Conservation (phyloP, 768 basidiomycete genomes). For the Obba rivulosa region DNA sequence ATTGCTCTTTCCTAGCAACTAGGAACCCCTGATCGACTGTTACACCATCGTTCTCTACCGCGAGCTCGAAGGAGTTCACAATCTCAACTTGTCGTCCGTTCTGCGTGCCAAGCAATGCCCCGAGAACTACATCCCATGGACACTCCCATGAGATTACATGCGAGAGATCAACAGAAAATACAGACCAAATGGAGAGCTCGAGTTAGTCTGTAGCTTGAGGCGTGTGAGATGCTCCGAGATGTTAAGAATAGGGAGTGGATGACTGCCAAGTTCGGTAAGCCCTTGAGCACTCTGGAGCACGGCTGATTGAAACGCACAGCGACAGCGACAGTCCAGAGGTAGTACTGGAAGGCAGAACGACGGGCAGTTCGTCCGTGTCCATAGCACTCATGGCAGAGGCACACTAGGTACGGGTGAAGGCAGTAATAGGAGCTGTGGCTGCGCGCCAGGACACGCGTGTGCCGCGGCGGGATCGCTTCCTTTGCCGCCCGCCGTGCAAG, state of each 20-base stretch:
- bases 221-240: conserved; percentile 95
- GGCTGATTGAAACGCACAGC: conserved; percentile 42
- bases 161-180: not conserved
- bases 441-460: not conserved
- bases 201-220: conserved; percentile 65
- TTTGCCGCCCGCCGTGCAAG: conserved; percentile 59
- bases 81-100: conserved; percentile 94
- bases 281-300: conserved; percentile 6
- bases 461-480: conserved; percentile 14
- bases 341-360: conserved; percentile 66
- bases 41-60: conserved; percentile 50
- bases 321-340: conserved; percentile 71
- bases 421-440: not conserved
- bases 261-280: conserved; percentile 45
- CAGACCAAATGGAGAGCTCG: conserved; percentile 61
- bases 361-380: conserved; percentile 75
- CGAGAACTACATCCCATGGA: conserved; percentile 60
- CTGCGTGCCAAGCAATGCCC: conserved; percentile 91
- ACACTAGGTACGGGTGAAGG: not conserved
- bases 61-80: conserved; percentile 93
- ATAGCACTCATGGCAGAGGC: conserved; percentile 46
- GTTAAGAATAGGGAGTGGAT: conserved; percentile 94
- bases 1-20: conserved; percentile 81
- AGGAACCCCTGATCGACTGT: conserved; percentile 80
- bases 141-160: not conserved